A percentile compares a stretch with the other conserved stretches of the same genome.
phyloP scores from a whole-genome alignment of 805 yeast genomes.

The Teunomyces pallodes region DNA sequence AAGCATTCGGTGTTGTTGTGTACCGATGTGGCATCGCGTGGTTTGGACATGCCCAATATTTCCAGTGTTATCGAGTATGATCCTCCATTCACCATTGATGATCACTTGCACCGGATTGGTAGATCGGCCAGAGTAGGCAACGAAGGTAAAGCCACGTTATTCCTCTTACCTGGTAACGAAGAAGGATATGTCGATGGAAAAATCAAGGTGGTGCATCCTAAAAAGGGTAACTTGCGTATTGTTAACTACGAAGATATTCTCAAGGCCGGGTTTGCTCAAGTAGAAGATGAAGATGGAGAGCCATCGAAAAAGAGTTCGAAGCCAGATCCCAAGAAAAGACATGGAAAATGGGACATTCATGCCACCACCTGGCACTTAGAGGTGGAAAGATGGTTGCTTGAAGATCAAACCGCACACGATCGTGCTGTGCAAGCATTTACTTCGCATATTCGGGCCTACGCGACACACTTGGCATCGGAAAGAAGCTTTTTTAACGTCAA shows the following conservation, averaged over 20 bases:
- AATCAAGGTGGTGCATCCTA: slow-evolving; percentile 37
- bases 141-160: slow-evolving; percentile 71
- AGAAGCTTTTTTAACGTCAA: slow-evolving; percentile 79
- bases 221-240: slow-evolving; percentile 31
- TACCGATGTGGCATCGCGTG: slow-evolving; percentile 98
- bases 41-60: slow-evolving; percentile 86
- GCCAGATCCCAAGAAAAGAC: slow-evolving; percentile 36
- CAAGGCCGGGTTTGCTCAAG: slow-evolving; percentile 34
- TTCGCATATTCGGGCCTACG: slow-evolving; percentile 90
- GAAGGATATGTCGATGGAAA: slow-evolving; percentile 72
- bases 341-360: slow-evolving; percentile 79
- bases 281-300: slow-evolving; percentile 29
- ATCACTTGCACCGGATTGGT: slow-evolving; percentile 94
- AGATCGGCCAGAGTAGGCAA: slow-evolving; percentile 98
- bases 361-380: slow-evolving; percentile 96
- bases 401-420: slow-evolving; percentile 56
- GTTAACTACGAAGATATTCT: slow-evolving; percentile 34
- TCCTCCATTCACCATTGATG: slow-evolving; percentile 92
- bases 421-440: slow-evolving; percentile 79
- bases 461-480: slow-evolving; percentile 87
- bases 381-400: slow-evolving; percentile 84
- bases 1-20: slow-evolving; percentile 74
- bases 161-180: slow-evolving; percentile 85
- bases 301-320: slow-evolving; percentile 29
- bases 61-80: slow-evolving; percentile 88